phyloP scores from a whole-genome alignment of 202 grass and related monocot species.

The Setaria italica region DNA sequence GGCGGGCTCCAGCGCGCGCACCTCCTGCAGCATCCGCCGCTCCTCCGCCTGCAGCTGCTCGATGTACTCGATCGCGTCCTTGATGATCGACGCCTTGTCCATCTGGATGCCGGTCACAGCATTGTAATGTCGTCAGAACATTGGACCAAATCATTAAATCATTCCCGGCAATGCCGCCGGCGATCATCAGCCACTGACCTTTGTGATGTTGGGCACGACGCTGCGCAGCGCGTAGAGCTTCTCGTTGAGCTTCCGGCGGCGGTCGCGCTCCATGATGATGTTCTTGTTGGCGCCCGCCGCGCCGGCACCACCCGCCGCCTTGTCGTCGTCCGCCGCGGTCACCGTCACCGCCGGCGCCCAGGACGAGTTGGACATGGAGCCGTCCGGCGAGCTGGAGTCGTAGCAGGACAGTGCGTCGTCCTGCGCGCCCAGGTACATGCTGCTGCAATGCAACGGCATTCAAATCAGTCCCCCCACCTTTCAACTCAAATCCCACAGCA shows the following conservation, averaged over 20 bases:
- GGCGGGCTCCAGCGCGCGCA: slow-evolving; percentile 45
- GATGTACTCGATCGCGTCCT: slow-evolving; percentile 66
- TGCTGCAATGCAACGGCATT: not conserved
- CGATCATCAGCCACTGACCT: slow-evolving; percentile 40
- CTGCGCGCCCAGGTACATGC: slow-evolving; percentile 49
- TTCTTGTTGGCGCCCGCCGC: slow-evolving; percentile 57
- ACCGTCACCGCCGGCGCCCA: not conserved
- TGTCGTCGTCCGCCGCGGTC: not conserved
- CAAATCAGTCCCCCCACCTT: not conserved
- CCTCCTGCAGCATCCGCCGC: slow-evolving; percentile 49
- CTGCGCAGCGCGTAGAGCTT: slow-evolving; percentile 90
- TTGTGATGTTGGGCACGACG: slow-evolving; percentile 93
- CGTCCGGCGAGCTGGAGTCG: slow-evolving; percentile 79
- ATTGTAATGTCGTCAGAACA: not conserved
- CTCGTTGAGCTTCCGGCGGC: slow-evolving; percentile 88
- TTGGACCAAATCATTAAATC: not conserved
- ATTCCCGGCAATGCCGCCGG: not conserved
- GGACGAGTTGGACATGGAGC: slow-evolving; percentile 47
- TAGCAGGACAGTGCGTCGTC: slow-evolving; percentile 68
- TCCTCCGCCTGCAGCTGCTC: slow-evolving; percentile 77
- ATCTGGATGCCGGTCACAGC: slow-evolving; percentile 41
- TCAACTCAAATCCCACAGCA: not conserved
- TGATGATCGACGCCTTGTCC: slow-evolving; percentile 72
- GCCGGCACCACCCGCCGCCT: not conserved
- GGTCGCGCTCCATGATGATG: slow-evolving; percentile 84